Evolutionary conservation across 1,284 basidiomycete species (phyloP), one percentile per base, ranked within the genome.

Genomic region (Hemileia vastatrix): DNA sequence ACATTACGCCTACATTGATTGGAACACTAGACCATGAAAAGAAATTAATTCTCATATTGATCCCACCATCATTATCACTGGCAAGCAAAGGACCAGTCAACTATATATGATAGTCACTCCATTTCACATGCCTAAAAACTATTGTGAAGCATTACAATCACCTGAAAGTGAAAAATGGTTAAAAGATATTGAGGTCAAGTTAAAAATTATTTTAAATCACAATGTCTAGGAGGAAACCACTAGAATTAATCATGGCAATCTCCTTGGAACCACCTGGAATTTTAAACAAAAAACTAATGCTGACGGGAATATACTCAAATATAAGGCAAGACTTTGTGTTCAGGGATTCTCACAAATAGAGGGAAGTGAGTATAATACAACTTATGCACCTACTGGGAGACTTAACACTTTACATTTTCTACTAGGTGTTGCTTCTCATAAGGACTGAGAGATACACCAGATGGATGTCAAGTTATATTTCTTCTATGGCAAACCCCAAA

Each of bases 261-360:
- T n/a, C n/a, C n/a, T n/a, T n/a, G n/a, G n/a, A n/a, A n/a, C n/a
- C n/a, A n/a, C n/a, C n/a, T 80, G 77, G 77, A 73, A 77, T 3
- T 79, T 76, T 64, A 67, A 65, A 1, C 68, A 67, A 54, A 81
- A 81, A 57, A 63, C 64, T 13, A 71, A 79, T 21, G 69, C 68
- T 1, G 31, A 73, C 4, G 77, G 79, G 0, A 57, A 71, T 0
- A 58, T 78, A 1, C 40, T 45, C 8, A 43, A 57, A 33, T 65
- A 43, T 31, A 65, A 67, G 48, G 64, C 61, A 1, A 4, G 66
- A 24, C 55, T 64, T 13, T 64, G 64, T 31, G 64, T 53, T 27
- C 50, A 63, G 45, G 65, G 65, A 24, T 66, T 52, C 56, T 13
- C 23, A 5, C 64, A 67, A 44, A 36, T 15, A 6, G 13, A 51